phyloP scores from a whole-genome alignment of 306 rosid genomes.

The Rosa chinensis region DNA sequence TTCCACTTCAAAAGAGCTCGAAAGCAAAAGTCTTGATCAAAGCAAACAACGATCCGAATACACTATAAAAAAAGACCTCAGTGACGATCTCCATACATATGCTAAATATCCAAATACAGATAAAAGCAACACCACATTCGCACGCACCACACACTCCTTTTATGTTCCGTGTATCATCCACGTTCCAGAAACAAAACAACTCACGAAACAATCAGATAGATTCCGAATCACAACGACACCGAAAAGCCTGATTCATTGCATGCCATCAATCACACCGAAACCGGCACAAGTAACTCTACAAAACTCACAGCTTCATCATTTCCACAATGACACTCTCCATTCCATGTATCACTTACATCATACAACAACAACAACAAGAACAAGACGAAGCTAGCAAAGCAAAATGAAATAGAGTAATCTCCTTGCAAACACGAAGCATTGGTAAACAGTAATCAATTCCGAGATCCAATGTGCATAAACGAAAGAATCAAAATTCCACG shows the following conservation, averaged over 20 bases:
- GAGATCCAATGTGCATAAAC: slow-evolving; percentile 45
- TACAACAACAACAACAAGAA: not conserved
- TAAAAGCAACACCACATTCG: not conserved
- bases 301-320: slow-evolving; percentile 12
- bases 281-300: slow-evolving; percentile 26
- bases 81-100: not conserved
- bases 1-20: not conserved
- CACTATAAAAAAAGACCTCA: not conserved
- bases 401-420: slow-evolving; percentile 26
- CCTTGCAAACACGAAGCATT: not conserved
- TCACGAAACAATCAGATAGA: not conserved
- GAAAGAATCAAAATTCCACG: not conserved
- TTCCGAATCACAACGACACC: slow-evolving; percentile 15
- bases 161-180: slow-evolving; percentile 10
- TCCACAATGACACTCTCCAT: slow-evolving; percentile 11
- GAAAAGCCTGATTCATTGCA: slow-evolving; percentile 11
- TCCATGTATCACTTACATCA: not conserved
- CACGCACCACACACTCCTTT: not conserved
- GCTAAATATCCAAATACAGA: not conserved
- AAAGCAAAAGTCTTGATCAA: not conserved
- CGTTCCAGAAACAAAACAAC: slow-evolving; percentile 4
- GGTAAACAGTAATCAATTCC: not conserved
- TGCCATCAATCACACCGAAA: slow-evolving; percentile 3
- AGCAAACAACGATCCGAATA: slow-evolving; percentile 19
- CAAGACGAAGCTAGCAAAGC: not conserved